Conservation (phyloP, 2,329 filamentous ascomycete species). For the Sclerotinia minor region DNA sequence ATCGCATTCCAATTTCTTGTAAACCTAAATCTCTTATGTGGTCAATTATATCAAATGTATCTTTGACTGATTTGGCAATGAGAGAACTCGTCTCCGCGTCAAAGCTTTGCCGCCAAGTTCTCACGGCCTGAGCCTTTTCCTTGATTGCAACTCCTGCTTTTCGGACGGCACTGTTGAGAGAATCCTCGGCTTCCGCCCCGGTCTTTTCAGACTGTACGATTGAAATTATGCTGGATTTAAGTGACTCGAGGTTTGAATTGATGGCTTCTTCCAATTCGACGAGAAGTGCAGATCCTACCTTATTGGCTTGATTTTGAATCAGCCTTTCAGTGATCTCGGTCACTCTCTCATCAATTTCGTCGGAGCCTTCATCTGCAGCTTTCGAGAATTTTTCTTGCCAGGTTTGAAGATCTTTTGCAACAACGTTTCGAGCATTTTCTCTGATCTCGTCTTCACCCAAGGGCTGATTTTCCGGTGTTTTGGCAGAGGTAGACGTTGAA, state of each 20-base stretch:
- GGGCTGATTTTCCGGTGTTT: constrained; percentile 39
- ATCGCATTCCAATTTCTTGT: constrained; percentile 72
- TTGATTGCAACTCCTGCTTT: constrained; percentile 61
- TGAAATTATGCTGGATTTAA: constrained; percentile 68
- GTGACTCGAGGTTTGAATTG: constrained; percentile 59
- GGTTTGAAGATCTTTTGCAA: constrained; percentile 73
- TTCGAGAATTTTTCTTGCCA: constrained; percentile 90
- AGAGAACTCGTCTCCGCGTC: constrained; percentile 57
- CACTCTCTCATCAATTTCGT: constrained; percentile 63
- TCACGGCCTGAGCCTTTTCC: constrained; percentile 62
- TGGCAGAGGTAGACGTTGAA: constrained; percentile 35
- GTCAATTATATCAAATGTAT: constrained; percentile 67
- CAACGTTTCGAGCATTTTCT: constrained; percentile 62
- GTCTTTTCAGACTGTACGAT: constrained; percentile 54
- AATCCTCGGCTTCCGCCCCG: constrained; percentile 52
- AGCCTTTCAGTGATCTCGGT: constrained; percentile 70
- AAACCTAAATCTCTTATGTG: constrained; percentile 67
- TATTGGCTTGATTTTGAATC: constrained; percentile 64
- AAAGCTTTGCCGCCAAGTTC: constrained; percentile 62
- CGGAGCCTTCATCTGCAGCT: constrained; percentile 80
- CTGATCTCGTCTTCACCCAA: constrained; percentile 53
- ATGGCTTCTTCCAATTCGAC: constrained; percentile 67
- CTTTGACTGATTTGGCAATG: constrained; percentile 58
- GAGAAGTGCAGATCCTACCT: constrained; percentile 66
- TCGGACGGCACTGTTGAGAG: constrained; percentile 55